Evolutionary conservation across 2,329 filamentous ascomycete species (phyloP).

Genomic region (Trichoderma hamatum): DNA sequence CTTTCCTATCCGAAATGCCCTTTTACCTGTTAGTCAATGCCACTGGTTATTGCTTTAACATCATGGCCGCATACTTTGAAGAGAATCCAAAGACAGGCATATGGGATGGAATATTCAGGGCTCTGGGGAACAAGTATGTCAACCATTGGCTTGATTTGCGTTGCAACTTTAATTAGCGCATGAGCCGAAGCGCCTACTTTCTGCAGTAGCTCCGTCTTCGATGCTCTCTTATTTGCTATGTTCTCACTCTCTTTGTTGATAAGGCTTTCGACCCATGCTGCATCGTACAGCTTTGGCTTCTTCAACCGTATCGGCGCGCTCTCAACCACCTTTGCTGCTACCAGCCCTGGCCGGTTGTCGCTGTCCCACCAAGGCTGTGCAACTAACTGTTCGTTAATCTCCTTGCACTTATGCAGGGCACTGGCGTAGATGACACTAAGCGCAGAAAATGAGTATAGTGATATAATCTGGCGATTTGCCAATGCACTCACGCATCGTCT

Average conservation of each 20-base stretch:
- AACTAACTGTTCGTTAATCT: not conserved
- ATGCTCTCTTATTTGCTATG: not conserved
- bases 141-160: not conserved
- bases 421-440: not conserved
- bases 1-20: not conserved
- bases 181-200: not conserved
- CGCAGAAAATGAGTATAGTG: not conserved
- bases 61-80: not conserved
- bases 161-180: not conserved
- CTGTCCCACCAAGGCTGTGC: not conserved
- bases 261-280: not conserved
- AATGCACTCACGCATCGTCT: not conserved
- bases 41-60: not conserved
- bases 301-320: not conserved
- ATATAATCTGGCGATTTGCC: not conserved
- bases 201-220: not conserved
- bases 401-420: not conserved
- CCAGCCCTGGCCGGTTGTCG: not conserved
- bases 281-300: not conserved
- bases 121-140: not conserved
- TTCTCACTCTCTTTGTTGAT: not conserved
- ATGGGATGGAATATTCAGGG: not conserved
- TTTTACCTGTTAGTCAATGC: not conserved
- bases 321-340: not conserved
- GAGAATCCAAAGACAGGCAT: not conserved